These are phyloP conservation scores for Hypomontagnella monticulosa DNA, from an alignment of 495 filamentous ascomycete species.

Conservation along the genomic window DNA sequence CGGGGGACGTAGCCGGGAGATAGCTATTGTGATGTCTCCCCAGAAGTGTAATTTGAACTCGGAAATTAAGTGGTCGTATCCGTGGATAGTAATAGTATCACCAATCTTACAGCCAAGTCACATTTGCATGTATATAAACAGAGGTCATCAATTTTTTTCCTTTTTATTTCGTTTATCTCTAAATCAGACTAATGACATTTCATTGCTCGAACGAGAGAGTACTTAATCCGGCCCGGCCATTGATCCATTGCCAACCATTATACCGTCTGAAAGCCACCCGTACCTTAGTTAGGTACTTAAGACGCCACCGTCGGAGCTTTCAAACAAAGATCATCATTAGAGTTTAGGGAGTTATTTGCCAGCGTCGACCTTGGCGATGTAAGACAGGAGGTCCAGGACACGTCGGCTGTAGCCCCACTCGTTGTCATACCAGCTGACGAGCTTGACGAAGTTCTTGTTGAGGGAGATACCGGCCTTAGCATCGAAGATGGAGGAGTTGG, in stretches of 20 bases:
- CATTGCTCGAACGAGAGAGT: conserved; percentile 23
- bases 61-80: background rate
- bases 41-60: too few relatives aligned
- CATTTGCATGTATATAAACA: background rate
- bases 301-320: conserved; percentile 24
- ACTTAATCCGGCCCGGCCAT: conserved; percentile 24
- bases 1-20: background rate
- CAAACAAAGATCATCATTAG: conserved; percentile 69
- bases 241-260: conserved; percentile 29
- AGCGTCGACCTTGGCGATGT: conserved; percentile 88
- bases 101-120: background rate
- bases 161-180: conserved; percentile 20
- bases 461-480: conserved; percentile 99
- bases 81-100: background rate
- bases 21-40: background rate
- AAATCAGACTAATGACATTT: conserved; percentile 26
- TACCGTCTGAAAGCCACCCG: conserved; percentile 24
- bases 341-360: conserved; percentile 59
- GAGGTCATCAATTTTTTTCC: conserved; percentile 13
- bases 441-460: conserved; percentile 98
- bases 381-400: conserved; percentile 94
- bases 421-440: conserved; percentile 96
- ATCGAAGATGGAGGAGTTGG: conserved; percentile 96
- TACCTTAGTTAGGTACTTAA: too few relatives aligned
- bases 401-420: conserved; percentile 94